Base-by-base conservation (phyloP, 1,284 basidiomycete genomes). In the Leccinum fallax region DNA sequence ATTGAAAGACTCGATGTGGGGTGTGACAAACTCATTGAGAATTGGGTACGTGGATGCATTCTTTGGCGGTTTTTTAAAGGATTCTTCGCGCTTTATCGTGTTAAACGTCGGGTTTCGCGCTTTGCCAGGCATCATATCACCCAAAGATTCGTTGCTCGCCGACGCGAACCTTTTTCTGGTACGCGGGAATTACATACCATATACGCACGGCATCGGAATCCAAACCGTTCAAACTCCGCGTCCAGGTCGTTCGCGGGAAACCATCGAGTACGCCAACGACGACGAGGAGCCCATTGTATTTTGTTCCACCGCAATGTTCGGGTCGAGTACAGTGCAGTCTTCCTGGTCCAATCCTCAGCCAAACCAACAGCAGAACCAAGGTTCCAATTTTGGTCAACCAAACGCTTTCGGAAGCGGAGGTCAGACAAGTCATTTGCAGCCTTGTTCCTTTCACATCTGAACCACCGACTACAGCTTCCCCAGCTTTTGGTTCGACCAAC, bases 1-100 rank as follows among this genome's bases (percentile, higher is more conserved):
- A 76, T 99, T 97, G 83, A 99, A 99, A 51, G 93, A 95, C 77
- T 98, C 93, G 65, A 99, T 87, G 74, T 98, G 96, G 10, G 97
- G 97, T 32, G 87, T 83, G 60, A 98, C 93, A 69, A 99, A 94
- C 77, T 97, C 94, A 69, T 97, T 94, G 61, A 99, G 83, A 61
- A 94, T 92, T 16, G 89, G 88, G 61, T 94, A 88, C 16, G 89
- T 87, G 43, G 90, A 85, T 21, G 85, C 85, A 54, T 85, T 78
- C 67, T 82, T 81, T 19, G 90, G 84, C 0, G 97, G 97, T 61
- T 89, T 83, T 74, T 86, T 85, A 80, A 98, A 98, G 4, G 84
- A 79, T 11, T 88, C 81, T 79, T 98, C 95, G 61, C 95, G 87
- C 49, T 84, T 82, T 57, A 98, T 83, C 1, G 97, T 98, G 71